A percentile compares a stretch with the other conserved stretches of the same genome.
Evolutionary conservation across 306 rosid species (phyloP).

Genomic region (Malus asiatica): DNA sequence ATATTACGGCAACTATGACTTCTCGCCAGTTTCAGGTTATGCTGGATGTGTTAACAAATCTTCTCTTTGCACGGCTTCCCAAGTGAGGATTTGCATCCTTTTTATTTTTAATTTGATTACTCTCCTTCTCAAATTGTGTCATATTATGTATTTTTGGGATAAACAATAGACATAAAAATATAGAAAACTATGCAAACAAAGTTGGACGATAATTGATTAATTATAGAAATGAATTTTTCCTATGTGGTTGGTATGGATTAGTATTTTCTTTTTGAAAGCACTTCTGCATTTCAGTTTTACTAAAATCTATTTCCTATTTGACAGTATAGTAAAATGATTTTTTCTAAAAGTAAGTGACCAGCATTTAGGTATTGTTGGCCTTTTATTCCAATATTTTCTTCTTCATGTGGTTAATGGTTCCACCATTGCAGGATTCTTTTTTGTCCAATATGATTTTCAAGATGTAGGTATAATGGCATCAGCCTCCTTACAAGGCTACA

Average conservation of each 20-base stretch:
- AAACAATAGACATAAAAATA: not conserved
- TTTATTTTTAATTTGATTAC: conserved; percentile 12
- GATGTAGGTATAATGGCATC: not conserved
- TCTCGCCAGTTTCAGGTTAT: conserved; percentile 98
- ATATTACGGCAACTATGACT: conserved; percentile 95
- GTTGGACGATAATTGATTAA: not conserved
- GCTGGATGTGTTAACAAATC: conserved; percentile 90
- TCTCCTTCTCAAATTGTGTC: not conserved
- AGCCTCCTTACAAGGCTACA: not conserved
- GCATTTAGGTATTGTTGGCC: not conserved
- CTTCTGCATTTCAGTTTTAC: not conserved
- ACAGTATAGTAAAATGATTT: not conserved
- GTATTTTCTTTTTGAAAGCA: not conserved
- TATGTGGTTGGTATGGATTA: not conserved
- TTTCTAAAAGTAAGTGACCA: not conserved
- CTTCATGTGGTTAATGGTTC: not conserved
- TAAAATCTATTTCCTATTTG: not conserved
- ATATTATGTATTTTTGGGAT: not conserved
- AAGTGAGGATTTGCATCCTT: conserved; percentile 48
- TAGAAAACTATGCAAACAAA: not conserved
- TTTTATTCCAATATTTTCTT: not conserved
- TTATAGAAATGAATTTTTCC: not conserved
- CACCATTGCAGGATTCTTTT: not conserved
- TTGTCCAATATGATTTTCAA: too few relatives aligned
- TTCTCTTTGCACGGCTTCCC: conserved; percentile 87